Base-by-base conservation (phyloP, 75 land plant genomes). In the Isoetes taiwanensis region DNA sequence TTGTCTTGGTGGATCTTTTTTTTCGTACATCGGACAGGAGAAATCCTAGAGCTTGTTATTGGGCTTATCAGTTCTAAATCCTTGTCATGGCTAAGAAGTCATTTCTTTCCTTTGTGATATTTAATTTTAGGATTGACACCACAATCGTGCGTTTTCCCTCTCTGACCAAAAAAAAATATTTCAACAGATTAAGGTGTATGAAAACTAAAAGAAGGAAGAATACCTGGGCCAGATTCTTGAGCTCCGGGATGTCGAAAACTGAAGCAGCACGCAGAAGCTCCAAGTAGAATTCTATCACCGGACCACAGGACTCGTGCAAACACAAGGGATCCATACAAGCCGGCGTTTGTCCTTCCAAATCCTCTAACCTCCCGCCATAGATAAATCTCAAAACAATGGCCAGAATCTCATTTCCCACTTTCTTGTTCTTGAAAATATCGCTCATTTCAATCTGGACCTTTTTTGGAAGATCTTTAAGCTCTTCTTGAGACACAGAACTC, bases 301-400 rank as follows among this genome's bases (percentile, higher is more conserved):
- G 93, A 19, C 76, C 43, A 52, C 97, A 90, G 0, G 84, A 74
- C 52, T 69, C 70, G 41, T 90, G 97, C 24, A 56, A 35, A 50
- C 97, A 90, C 2, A 34, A 2, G 3, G 20, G 25, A 52, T 90
- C 87, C 9, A 73, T 71, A 31, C 97, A 90, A 1, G 61, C 73
- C 0, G 74, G 72, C 16, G 69, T 75, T 26, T 72, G 73, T 21
- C 39, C 28, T 1, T 69, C 73, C 6, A 66, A 56, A n/a, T 57
- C 54, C 69, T 69, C 73, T 32, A 80, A 39, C 61, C 76, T 82
- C 2, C 88, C 94, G n/a, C 84, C 71, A 40, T 90, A 90, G 59
- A 83, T 20, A 57, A 82, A 90, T 10, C 66, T 63, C 63, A 90
- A 56, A 62, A 83, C 67, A n/a, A 66, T 61, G 69, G 59, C 57